These are phyloP conservation scores for Candida broadrunensis DNA, from an alignment of 805 yeast genomes.

Conservation along the genomic window DNA sequence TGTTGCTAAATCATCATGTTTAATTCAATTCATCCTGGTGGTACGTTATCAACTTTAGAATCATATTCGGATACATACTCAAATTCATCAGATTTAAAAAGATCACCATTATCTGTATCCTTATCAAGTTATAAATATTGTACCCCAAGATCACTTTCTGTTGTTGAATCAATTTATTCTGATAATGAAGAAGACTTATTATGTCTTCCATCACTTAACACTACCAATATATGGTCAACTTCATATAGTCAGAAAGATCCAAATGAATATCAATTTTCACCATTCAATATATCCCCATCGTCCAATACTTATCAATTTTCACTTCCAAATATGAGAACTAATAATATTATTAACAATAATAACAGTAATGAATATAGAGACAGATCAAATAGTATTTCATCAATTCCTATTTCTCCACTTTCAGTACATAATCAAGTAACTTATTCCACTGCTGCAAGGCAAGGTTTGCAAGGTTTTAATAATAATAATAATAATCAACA, in stretches of 20 bases:
- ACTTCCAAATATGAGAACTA: not conserved
- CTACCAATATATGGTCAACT: constrained; percentile 18
- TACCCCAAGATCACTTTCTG: constrained; percentile 16
- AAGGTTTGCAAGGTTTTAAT: not conserved
- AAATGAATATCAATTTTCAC: not conserved
- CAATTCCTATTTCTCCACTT: not conserved
- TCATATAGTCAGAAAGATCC: not conserved
- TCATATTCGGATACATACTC: not conserved
- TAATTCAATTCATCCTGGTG: not conserved
- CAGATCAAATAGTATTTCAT: not conserved
- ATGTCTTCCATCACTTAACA: constrained; percentile 4
- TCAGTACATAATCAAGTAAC: not conserved
- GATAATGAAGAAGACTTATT: constrained; percentile 8
- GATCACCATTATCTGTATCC: not conserved
- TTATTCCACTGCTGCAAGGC: not conserved
- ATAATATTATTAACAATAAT: not conserved
- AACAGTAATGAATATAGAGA: not conserved
- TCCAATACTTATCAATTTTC: no score
- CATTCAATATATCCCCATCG: not conserved
- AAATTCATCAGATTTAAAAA: not conserved
- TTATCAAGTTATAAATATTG: constrained; percentile 8
- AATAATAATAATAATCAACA: not conserved
- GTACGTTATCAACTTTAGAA: not conserved
- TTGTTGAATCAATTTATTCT: constrained; percentile 12
- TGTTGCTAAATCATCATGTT: not conserved